Conservation (phyloP, 352 stramenopile genomes). For the Pythium myriotylum region DNA sequence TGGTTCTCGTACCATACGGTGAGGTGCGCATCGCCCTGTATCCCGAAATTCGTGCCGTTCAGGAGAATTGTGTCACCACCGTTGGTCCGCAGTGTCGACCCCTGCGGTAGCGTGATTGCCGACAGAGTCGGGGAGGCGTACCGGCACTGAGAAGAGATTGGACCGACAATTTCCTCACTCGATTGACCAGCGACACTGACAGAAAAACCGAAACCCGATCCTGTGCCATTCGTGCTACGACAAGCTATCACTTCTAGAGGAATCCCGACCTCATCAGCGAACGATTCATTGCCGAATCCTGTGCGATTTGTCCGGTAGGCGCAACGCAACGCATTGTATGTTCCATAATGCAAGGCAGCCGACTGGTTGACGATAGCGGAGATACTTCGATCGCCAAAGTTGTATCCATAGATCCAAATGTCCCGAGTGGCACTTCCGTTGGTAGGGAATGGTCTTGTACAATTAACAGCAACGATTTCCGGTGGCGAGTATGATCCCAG, state of each 20-base stretch:
- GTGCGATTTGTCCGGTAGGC: constrained; percentile 6
- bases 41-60: constrained; percentile 51
- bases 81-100: constrained; percentile 31
- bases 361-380: constrained; percentile 10
- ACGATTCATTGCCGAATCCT: no score
- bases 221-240: constrained; percentile 38
- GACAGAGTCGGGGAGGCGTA: constrained; percentile 41
- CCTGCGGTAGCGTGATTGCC: constrained; percentile 8
- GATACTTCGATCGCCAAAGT: constrained; percentile 37
- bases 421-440: constrained; percentile 33
- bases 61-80: constrained; percentile 40
- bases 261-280: no score
- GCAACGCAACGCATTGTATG: constrained; percentile 37
- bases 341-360: constrained; percentile 39
- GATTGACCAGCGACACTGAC: constrained; percentile 39
- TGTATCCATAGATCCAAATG: constrained; percentile 46
- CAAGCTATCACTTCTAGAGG: constrained; percentile 41
- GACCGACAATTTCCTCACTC: constrained; percentile 25
- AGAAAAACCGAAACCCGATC: constrained; percentile 38
- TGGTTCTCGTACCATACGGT: constrained; percentile 44
- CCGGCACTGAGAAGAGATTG: constrained; percentile 24
- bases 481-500: constrained; percentile 43
- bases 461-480: constrained; percentile 32
- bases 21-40: constrained; percentile 34
- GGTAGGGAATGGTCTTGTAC: constrained; percentile 39